phyloP scores from a whole-genome alignment of 2,329 filamentous ascomycete species.

The Aureobasidium sp. region DNA sequence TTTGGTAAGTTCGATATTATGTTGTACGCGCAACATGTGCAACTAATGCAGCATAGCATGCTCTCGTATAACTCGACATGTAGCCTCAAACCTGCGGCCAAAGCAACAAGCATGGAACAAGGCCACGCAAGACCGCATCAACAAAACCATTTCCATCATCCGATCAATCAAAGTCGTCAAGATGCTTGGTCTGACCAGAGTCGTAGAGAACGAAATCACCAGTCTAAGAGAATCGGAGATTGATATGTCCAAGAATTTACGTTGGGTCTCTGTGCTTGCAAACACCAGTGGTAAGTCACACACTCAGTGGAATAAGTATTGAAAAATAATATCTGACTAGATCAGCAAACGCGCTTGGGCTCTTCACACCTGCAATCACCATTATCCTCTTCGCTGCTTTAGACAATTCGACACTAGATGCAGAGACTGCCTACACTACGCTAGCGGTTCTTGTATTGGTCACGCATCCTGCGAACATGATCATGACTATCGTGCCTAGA shows the following conservation, averaged over 20 bases:
- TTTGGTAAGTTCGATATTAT: background rate
- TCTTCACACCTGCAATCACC: conserved; percentile 18
- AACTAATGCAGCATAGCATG: conserved; percentile 1
- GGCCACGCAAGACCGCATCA: conserved; percentile 16
- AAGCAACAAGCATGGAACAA: conserved; percentile 17
- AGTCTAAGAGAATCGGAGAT: background rate
- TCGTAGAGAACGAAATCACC: background rate
- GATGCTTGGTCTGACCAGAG: conserved; percentile 13
- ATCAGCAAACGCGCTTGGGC: conserved; percentile 17
- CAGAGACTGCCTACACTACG: conserved; percentile 14
- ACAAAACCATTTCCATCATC: conserved; percentile 3
- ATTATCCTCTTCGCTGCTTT: conserved; percentile 12
- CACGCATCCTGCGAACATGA: conserved; percentile 17
- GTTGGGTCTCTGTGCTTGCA: conserved; percentile 15
- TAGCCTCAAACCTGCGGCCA: conserved; percentile 10
- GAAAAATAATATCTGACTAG: background rate
- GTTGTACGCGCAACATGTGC: background rate
- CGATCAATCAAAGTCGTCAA: conserved; percentile 10
- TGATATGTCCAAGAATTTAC: conserved; percentile 1
- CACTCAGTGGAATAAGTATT: no score
- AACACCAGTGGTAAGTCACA: conserved; percentile 14
- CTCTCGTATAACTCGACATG: conserved; percentile 15
- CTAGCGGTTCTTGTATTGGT: conserved; percentile 10
- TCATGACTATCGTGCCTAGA: conserved; percentile 14
- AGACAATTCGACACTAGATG: background rate